Evolutionary conservation across 1,139 yeast species (phyloP), one percentile per base, ranked within the genome.

Genomic region (Sugiyamaella novakii): DNA sequence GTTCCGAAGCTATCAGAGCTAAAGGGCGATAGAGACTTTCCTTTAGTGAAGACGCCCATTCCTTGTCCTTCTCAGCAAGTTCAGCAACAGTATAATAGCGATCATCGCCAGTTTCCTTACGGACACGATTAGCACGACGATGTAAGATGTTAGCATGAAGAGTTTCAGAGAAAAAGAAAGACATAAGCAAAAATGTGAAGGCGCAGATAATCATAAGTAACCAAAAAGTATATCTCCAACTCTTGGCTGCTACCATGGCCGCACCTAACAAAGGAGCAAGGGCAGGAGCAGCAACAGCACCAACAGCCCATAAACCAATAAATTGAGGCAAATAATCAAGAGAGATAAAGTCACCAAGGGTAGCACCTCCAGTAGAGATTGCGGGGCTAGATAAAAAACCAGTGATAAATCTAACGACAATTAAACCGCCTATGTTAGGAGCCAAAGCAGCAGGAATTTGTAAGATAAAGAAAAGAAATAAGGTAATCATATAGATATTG

Each of bases 321-420:
- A 55, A 47, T 29, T 61, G 38, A 1, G 54, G 52, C 14, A 55
- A 45, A 7, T 51, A 41, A 14, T 50, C 50, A 1, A 57, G 61
- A 31, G 54, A 24, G 17, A 59, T 51, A 29, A 66, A 52, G 67
- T 89, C 97, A 51, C 84, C 76, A 54, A 88, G 78, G 2, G 95
- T 81, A 52, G 96, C 97, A 51, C 91, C 94, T 6, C 92, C 96
- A 57, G 87, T 81, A 2, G 95, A 83, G 62, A 89, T 74, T 0
- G 95, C 89, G 4, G 96, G 96, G 3, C 92, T 81, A 0, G 94
- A 87, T 50, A 85, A 75, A 27, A 84, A 73, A 1, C 96, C 96
- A 35, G 87, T 77, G 59, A 88, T 79, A 63, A 87, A 85, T 58
- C 96, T 74, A 49, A 86, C 70, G 2, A 87, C 83, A 46, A 87